Percentiles rank a stretch among this genome's conserved stretches.
Conservation (phyloP, 805 yeast genomes). For the Lipomyces starkeyi region DNA sequence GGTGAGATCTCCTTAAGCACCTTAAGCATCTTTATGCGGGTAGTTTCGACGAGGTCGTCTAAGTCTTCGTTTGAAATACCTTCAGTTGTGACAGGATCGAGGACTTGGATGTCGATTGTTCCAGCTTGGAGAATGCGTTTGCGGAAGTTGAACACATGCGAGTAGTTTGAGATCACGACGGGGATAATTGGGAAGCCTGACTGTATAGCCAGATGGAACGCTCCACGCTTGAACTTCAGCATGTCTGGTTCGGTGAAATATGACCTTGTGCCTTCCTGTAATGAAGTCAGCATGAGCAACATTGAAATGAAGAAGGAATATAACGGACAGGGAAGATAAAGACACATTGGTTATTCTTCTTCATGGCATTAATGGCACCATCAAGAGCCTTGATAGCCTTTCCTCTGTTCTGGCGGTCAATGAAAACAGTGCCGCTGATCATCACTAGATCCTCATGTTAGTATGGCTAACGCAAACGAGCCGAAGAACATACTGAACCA, state of each 20-base stretch:
- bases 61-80: slow-evolving; percentile 76
- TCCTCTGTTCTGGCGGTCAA: slow-evolving; percentile 79
- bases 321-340: slow-evolving; percentile 76
- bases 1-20: slow-evolving; percentile 34
- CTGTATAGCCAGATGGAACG: slow-evolving; percentile 95
- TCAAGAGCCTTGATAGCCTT: slow-evolving; percentile 79
- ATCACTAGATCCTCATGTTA: slow-evolving; percentile 56
- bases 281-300: not conserved
- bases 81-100: slow-evolving; percentile 78
- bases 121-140: slow-evolving; percentile 75
- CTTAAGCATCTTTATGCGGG: slow-evolving; percentile 63
- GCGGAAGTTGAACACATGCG: slow-evolving; percentile 68
- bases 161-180: slow-evolving; percentile 83
- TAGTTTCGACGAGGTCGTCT: slow-evolving; percentile 59
- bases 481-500: slow-evolving; percentile 64
- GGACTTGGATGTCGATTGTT: slow-evolving; percentile 63
- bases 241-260: slow-evolving; percentile 68
- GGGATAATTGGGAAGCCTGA: slow-evolving; percentile 91
- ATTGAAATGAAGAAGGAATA: not conserved
- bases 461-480: not conserved
- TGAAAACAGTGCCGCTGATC: slow-evolving; percentile 85
- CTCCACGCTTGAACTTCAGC: slow-evolving; percentile 94
- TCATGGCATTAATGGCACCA: slow-evolving; percentile 67
- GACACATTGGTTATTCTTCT: slow-evolving; percentile 68
- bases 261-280: slow-evolving; percentile 90